phyloP scores from a whole-genome alignment of 352 stramenopile genomes.

The Phytophthora cryptogea region DNA sequence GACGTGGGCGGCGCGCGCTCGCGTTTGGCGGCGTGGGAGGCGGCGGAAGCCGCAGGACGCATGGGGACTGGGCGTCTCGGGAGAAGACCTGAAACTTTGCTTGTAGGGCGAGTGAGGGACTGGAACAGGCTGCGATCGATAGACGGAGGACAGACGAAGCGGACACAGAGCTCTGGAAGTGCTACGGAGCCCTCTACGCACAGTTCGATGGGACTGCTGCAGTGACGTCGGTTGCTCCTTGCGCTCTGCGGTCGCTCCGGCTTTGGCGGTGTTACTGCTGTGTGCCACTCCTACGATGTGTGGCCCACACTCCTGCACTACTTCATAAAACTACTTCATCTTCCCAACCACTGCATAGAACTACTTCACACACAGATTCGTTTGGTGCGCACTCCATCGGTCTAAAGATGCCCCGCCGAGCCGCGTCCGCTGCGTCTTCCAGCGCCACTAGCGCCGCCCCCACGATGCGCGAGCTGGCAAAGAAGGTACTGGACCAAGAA shows the following conservation, averaged over 20 bases:
- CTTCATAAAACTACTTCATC: conserved; percentile 1
- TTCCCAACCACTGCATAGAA: neutral
- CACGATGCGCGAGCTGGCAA: conserved; percentile 10
- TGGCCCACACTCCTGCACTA: neutral
- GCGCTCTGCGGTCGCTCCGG: neutral
- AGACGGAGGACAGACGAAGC: conserved; percentile 12
- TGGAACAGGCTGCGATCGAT: conserved; percentile 6
- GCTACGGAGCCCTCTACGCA: conserved; percentile 3
- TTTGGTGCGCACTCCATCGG: conserved; percentile 5
- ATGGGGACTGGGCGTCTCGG: conserved; percentile 10
- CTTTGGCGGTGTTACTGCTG: neutral
- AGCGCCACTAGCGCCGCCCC: conserved; percentile 7
- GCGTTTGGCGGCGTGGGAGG: conserved; percentile 19
- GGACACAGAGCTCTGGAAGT: neutral
- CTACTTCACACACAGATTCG: conserved; percentile 7
- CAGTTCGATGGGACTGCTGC: neutral
- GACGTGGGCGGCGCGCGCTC: conserved; percentile 15
- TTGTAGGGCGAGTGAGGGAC: neutral
- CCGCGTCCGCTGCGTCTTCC: conserved; percentile 5
- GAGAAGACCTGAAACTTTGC: neutral
- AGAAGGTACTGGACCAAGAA: conserved; percentile 14
- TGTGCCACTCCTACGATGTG: neutral
- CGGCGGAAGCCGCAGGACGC: conserved; percentile 1
- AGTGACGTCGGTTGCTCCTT: conserved; percentile 14
- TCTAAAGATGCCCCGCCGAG: conserved; percentile 28